Percentiles rank a stretch among this genome's conserved stretches.
These are phyloP conservation scores for Geranium incanum DNA, from an alignment of 441 rosid genomes.

Conservation along the genomic window DNA sequence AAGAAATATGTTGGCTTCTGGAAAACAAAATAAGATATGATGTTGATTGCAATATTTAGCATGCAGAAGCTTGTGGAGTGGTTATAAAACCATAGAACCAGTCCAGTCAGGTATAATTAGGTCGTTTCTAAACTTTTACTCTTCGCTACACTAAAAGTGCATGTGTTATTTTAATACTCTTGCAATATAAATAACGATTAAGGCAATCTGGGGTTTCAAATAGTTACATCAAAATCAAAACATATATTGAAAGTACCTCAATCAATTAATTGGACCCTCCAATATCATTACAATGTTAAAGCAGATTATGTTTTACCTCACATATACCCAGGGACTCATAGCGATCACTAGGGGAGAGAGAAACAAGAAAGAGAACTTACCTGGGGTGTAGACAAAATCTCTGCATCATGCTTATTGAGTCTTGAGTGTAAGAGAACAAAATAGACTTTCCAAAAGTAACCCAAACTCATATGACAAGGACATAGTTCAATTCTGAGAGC, in stretches of 20 bases:
- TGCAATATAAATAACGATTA: background rate
- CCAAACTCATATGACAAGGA: conserved; percentile 58
- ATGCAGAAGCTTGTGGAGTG: too few species aligned
- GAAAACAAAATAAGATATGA: too few species aligned
- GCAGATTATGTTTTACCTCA: background rate
- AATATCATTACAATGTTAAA: background rate
- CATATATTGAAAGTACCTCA: background rate
- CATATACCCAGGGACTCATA: background rate
- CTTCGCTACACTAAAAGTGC: too few species aligned
- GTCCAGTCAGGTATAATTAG: too few species aligned
- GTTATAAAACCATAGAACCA: too few species aligned
- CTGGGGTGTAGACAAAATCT: conserved; percentile 51
- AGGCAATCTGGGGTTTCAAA: background rate
- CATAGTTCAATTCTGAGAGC: conserved; percentile 62
- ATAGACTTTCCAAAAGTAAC: conserved; percentile 73
- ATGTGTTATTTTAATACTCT: too few species aligned
- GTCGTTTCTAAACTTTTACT: too few species aligned
- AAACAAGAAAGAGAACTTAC: conserved; percentile 25
- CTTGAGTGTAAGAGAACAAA: conserved; percentile 67
- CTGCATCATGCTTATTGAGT: conserved; percentile 55
- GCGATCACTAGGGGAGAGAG: background rate
- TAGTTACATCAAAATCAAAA: background rate
- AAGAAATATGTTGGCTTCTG: too few species aligned
- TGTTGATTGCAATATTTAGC: too few species aligned
- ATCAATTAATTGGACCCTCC: background rate